Base-by-base conservation (phyloP, 139 green algal genomes). In the Haematococcus lacustris region DNA sequence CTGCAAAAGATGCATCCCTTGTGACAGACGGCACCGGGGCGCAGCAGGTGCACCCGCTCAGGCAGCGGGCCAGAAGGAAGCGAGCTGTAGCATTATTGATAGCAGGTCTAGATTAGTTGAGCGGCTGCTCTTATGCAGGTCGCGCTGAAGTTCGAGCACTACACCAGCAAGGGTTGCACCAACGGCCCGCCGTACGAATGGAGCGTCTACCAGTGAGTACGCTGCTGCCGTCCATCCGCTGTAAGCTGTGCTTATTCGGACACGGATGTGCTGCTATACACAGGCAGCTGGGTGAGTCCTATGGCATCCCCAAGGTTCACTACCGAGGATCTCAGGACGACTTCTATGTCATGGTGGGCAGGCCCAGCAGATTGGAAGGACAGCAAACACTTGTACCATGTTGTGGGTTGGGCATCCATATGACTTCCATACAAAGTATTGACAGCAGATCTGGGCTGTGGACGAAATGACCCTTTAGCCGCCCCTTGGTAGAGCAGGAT, bases 101-200 rank as follows among this genome's bases (percentile, higher is more conserved):
- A n/a, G n/a, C n/a, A n/a, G n/a, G n/a, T n/a, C n/a, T n/a, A n/a
- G n/a, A n/a, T n/a, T n/a, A n/a, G n/a, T n/a, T n/a, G n/a, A n/a
- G n/a, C n/a, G n/a, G n/a, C n/a, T n/a, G n/a, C n/a, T n/a, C n/a
- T n/a, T 23, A 35, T 38, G 66, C 83, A 97, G 84, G 85, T 98
- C 5, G 95, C 95, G 0, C 85, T 99, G 1, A 99, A 99, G 76
- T 94, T 98, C 74, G 95, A 99, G 86, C 95, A 99, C 79, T 84
- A 91, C 35, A 96, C 76, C 71, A 97, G 91, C 81, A 99, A 99
- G 74, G 95, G 95, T 26, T 99, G 95, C 79, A 96, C 66, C 70
- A 97, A 96, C 81, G 95, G 95, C 0, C 93, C 95, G 1, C 95
- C 95, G 0, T 99, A 97, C 70, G 95, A 99, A 88, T 99, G 95